Base-by-base conservation (phyloP, 2,329 filamentous ascomycete genomes). In the Sclerotinia nivalis region DNA sequence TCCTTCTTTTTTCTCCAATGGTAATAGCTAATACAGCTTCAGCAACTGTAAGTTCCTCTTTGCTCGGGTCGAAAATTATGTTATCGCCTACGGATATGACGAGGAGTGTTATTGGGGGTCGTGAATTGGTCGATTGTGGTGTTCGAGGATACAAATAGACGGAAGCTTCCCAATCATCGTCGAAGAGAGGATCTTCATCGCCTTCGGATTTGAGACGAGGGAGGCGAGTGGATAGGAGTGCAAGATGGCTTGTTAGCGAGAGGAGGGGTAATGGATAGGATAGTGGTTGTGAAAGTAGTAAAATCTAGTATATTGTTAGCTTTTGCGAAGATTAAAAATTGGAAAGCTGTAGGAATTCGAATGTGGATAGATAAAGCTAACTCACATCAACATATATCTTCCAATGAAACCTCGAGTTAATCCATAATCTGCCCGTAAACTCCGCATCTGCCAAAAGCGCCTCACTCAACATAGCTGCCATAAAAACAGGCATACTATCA, bases 151-250 rank as follows among this genome's bases (percentile, higher is more conserved):
- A 99, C 43, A 99, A 83, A 70, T 89, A 89, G 25, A 88, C 85
- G 0, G 93, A 89, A 22, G 91, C 91, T 73, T 91, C 93, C 96
- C 96, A 99, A 82, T 99, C 96, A 81, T 99, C 96, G 82, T 97
- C 91, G 81, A 99, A 99, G 78, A 97, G 89, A 18, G 96, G 96
- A 76, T 99, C 96, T 82, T 99, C 96, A 81, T 98, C 95, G 70
- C 88, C 88, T 80, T 97, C 92, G 1, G 94, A 97, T 79, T 93
- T 93, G 66, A 97, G 85, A 37, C 89, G 87, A 10, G 96, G 96
- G 3, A 98, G 85, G 73, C 91, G 89, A 9, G 96, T 95, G 43
- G 92, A 90, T 72, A 97, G 89, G 60, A 99, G 91, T 4, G 96
- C 96, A 71, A 99, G 90, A 79, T 99, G 94, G 61, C 93, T 95